These are phyloP conservation scores for Epithemia pelagica DNA, from an alignment of 108 stramenopile genomes.

Conservation along the genomic window DNA sequence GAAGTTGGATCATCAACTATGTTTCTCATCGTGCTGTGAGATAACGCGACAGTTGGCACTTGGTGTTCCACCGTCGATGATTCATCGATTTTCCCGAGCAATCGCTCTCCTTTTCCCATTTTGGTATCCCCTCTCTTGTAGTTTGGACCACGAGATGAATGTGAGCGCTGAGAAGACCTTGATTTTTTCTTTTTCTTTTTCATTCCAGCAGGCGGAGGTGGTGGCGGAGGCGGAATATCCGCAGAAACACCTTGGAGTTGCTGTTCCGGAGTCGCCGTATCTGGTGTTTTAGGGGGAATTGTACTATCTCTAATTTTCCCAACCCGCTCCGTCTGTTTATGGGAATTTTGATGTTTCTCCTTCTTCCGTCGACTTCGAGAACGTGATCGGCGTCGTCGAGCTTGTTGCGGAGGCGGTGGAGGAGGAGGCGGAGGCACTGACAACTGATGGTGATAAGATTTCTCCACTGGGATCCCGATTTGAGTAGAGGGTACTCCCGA, in stretches of 20 bases:
- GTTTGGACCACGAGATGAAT: slow-evolving; percentile 21
- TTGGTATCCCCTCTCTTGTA: too few relatives aligned
- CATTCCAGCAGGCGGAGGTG: slow-evolving; percentile 17
- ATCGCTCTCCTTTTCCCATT: too few relatives aligned
- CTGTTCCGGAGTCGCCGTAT: background rate
- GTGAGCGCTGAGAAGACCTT: slow-evolving; percentile 1
- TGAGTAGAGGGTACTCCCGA: background rate
- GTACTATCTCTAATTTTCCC: background rate
- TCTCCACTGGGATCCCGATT: background rate
- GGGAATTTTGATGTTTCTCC: background rate
- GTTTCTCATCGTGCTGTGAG: too few relatives aligned
- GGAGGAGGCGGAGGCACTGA: background rate
- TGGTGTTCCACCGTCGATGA: too few relatives aligned
- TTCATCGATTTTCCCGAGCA: too few relatives aligned
- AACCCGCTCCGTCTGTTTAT: background rate
- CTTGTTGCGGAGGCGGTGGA: background rate
- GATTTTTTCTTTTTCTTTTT: slow-evolving; percentile 19
- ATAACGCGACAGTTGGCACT: too few relatives aligned
- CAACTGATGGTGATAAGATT: background rate
- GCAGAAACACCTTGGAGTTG: background rate
- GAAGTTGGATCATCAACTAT: too few relatives aligned
- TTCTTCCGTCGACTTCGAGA: background rate
- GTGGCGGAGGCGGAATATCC: slow-evolving; percentile 14
- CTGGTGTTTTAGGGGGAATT: background rate
- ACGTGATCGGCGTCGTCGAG: background rate